Base-by-base conservation (phyloP, 2,329 filamentous ascomycete genomes). In the Claviceps pazoutovae region DNA sequence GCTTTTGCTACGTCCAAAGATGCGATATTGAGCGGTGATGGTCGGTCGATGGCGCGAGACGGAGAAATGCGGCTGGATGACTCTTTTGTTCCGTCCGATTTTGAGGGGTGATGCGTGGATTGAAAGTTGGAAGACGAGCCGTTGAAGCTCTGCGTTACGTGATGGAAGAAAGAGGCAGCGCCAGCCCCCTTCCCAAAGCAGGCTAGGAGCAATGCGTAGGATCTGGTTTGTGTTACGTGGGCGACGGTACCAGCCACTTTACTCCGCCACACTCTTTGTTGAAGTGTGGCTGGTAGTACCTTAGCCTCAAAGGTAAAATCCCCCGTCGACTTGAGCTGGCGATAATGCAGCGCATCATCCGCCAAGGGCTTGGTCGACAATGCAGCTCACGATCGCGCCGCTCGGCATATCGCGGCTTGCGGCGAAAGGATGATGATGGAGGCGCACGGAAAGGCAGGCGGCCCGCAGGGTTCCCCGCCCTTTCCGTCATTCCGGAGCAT, bases 21-120 rank as follows among this genome's bases (percentile, higher is more conserved):
- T 43, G 4, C 9, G 36, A 36, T 37, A 5, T 19, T 36, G 16
- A 16, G 41, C 8, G 30, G 7, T n/a, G 46, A 8, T 16, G 21
- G 42, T 5, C 11, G 21, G 17, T 21, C 3, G 34, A 34, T 26
- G 49, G 36, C 43, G 38, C 23, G 36, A 42, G 21, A 36, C 11
- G 7, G 11, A 17, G 26, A 19, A 37, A 51, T 9, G 49, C n/a
- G 13, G 30, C 34, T 41, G 44, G 47, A 23, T 46, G 14, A 9
- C 11, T 46, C 34, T 46, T 34, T 39, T 37, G 26, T 46, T 46
- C 19, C 30, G 21, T 37, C 34, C 21, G 51, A 46, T 49, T 41
- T 19, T 21, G 46, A 43, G 19, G 30, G 16, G 19, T 57, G 56
- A 52, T 56, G 58, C 55, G 58, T 47, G 48, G 51, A 36, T 48